Conservation (phyloP, 441 rosid genomes). For the Syzygium syzygioides region DNA sequence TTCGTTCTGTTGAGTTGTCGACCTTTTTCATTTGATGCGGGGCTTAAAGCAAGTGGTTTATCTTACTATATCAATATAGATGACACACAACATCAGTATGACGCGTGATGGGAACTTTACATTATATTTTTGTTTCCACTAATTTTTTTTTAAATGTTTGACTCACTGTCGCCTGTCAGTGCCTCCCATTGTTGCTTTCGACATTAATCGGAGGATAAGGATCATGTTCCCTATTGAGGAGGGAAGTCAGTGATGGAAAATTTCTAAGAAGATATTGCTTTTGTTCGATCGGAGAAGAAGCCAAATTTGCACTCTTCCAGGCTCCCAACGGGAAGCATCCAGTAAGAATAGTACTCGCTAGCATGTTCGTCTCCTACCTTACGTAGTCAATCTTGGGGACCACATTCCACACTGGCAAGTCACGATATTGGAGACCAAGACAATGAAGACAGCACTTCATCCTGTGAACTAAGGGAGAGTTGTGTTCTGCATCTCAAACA, state of each 20-base stretch:
- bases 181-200: background rate
- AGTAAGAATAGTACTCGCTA: too few relatives aligned
- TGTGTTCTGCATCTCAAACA: too few relatives aligned
- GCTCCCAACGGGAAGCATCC: background rate
- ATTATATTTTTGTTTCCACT: background rate
- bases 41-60: background rate
- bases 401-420: too few relatives aligned
- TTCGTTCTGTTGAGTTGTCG: background rate
- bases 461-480: too few relatives aligned
- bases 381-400: too few relatives aligned
- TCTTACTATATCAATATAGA: background rate
- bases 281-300: background rate
- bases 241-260: background rate
- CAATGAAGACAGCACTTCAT: too few relatives aligned
- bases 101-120: background rate
- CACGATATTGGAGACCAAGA: too few relatives aligned
- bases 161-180: background rate
- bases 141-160: background rate
- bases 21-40: background rate
- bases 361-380: too few relatives aligned
- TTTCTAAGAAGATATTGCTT: background rate
- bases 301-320: background rate
- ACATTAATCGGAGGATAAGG: background rate
- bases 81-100: background rate
- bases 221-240: background rate